These are phyloP conservation scores for Aspergillus ibericus DNA, from an alignment of 2,329 filamentous ascomycete species.

Conservation along the genomic window DNA sequence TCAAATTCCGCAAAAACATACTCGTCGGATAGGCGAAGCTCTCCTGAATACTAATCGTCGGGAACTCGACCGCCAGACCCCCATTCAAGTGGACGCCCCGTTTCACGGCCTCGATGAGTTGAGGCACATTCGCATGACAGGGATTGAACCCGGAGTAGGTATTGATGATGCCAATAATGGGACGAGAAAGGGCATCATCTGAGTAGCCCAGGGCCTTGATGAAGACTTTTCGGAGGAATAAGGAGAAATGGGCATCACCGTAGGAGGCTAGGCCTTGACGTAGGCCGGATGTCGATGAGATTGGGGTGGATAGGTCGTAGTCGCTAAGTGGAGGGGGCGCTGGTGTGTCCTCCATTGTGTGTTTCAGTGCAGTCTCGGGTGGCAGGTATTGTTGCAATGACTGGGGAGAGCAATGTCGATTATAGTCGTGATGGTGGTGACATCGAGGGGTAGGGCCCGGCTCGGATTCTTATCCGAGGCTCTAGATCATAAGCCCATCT, in stretches of 20 bases:
- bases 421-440: slow-evolving; percentile 33
- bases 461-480: slow-evolving; percentile 20
- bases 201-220: slow-evolving; percentile 75
- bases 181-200: slow-evolving; percentile 67
- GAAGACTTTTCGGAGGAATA: slow-evolving; percentile 74
- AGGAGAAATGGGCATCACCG: slow-evolving; percentile 71
- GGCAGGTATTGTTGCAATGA: too few species aligned
- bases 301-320: slow-evolving; percentile 60
- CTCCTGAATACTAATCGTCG: slow-evolving; percentile 71
- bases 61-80: slow-evolving; percentile 70
- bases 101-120: slow-evolving; percentile 69
- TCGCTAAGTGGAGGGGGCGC: background rate
- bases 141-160: slow-evolving; percentile 73
- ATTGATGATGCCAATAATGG: slow-evolving; percentile 74
- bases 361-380: too few species aligned
- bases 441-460: slow-evolving; percentile 42
- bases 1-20: slow-evolving; percentile 72
- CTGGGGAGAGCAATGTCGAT: background rate
- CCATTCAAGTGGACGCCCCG: slow-evolving; percentile 67
- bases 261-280: slow-evolving; percentile 67
- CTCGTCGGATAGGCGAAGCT: slow-evolving; percentile 69
- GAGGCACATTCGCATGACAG: slow-evolving; percentile 70
- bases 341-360: background rate
- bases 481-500: background rate
- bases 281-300: slow-evolving; percentile 55